Conservation (phyloP, 2,329 filamentous ascomycete genomes). For the Knufia fluminis region DNA sequence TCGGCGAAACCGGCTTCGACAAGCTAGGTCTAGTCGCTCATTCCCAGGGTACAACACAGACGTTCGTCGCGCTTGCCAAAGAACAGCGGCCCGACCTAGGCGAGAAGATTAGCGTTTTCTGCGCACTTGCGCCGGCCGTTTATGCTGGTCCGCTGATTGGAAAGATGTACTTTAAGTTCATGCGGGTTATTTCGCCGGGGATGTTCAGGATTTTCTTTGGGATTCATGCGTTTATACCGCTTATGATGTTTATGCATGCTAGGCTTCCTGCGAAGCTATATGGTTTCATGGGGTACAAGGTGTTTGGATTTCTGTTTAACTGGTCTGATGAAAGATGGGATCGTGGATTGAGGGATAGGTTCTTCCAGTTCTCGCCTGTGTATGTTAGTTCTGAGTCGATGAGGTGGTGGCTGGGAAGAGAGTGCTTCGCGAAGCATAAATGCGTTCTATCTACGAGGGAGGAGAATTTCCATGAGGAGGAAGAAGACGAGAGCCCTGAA, state of each 20-base stretch:
- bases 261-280: slow-evolving; percentile 60
- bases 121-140: slow-evolving; percentile 78
- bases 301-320: slow-evolving; percentile 81
- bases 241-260: slow-evolving; percentile 79
- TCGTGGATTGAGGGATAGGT: slow-evolving; percentile 62
- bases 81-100: slow-evolving; percentile 81
- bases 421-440: slow-evolving; percentile 75
- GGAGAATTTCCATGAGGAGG: slow-evolving; percentile 52
- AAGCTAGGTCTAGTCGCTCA: slow-evolving; percentile 79
- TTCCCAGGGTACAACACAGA: slow-evolving; percentile 84
- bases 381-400: slow-evolving; percentile 85
- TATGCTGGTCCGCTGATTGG: slow-evolving; percentile 81
- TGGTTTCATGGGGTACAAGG: slow-evolving; percentile 73
- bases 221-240: slow-evolving; percentile 83
- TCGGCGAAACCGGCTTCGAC: slow-evolving; percentile 71
- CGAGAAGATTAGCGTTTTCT: slow-evolving; percentile 77
- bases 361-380: slow-evolving; percentile 88
- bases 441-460: slow-evolving; percentile 78
- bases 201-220: slow-evolving; percentile 79
- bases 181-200: slow-evolving; percentile 65
- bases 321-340: slow-evolving; percentile 87
- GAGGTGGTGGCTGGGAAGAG: slow-evolving; percentile 88
- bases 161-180: slow-evolving; percentile 86
- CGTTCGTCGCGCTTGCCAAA: slow-evolving; percentile 78
- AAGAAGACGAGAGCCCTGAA: slow-evolving; percentile 27